A percentile compares a stretch with the other conserved stretches of the same genome.
Evolutionary conservation across 768 basidiomycete genomes (phyloP).

Genomic region (Lepiota brunneoincarnata): DNA sequence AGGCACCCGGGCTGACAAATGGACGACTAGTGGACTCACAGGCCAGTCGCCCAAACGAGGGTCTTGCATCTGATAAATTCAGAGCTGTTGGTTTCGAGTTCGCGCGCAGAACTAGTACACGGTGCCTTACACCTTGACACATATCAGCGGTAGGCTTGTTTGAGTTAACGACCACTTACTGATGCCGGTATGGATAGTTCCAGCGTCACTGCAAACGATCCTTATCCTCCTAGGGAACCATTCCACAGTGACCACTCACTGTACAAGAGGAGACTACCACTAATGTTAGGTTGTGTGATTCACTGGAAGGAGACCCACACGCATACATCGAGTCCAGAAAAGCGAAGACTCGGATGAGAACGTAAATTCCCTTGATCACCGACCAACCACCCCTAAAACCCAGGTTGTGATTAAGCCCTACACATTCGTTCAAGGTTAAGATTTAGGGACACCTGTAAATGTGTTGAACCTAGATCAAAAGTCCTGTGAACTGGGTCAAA

Average conservation of each 20-base stretch:
- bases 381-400: neutral
- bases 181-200: neutral
- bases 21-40: neutral
- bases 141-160: neutral
- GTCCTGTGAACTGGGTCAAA: neutral
- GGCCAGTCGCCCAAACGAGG: constrained; percentile 3
- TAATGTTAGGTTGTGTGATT: neutral
- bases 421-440: neutral
- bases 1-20: no score
- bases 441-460: neutral
- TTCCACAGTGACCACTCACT: neutral
- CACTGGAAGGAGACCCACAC: neutral
- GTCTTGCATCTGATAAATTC: neutral
- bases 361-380: constrained; percentile 1
- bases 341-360: neutral
- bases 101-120: neutral
- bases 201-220: neutral
- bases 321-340: neutral
- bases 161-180: neutral
- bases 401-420: neutral
- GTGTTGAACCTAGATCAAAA: neutral
- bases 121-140: neutral
- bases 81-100: neutral
- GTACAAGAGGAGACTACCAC: neutral
- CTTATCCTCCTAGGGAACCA: neutral